Percentiles rank a stretch among this genome's conserved stretches.
phyloP scores from a whole-genome alignment of 2,329 filamentous ascomycete species.

The Neofusicoccum laricinum region DNA sequence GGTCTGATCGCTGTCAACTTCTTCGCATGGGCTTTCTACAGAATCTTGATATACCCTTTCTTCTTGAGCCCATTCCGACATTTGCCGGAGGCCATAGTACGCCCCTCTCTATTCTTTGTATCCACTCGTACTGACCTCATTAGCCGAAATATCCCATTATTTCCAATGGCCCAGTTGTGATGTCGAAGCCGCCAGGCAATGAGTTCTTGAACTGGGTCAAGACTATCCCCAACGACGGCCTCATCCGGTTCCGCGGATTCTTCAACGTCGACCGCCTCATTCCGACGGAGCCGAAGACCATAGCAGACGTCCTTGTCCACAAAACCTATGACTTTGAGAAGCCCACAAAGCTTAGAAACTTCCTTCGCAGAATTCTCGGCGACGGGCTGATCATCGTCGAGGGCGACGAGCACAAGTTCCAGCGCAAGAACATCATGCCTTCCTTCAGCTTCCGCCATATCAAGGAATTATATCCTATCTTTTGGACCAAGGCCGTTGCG shows the following conservation, averaged over 20 bases:
- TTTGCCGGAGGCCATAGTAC: constrained; percentile 31
- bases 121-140: not conserved
- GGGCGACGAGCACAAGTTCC: constrained; percentile 49
- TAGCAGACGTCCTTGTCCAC: constrained; percentile 53
- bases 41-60: constrained; percentile 33
- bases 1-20: constrained; percentile 3
- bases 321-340: constrained; percentile 56
- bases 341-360: constrained; percentile 41
- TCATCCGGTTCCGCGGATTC: constrained; percentile 39
- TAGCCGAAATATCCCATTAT: constrained; percentile 28
- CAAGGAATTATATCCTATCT: constrained; percentile 78
- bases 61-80: constrained; percentile 39
- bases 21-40: constrained; percentile 6
- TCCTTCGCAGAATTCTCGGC: constrained; percentile 49
- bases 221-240: constrained; percentile 38
- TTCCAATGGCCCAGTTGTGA: constrained; percentile 36
- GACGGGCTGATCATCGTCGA: constrained; percentile 52
- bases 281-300: constrained; percentile 37
- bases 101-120: not conserved
- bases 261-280: constrained; percentile 39
- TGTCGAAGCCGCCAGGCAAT: constrained; percentile 33
- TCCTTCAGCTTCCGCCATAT: constrained; percentile 84
- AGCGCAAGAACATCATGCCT: constrained; percentile 72
- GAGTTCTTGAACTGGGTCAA: constrained; percentile 36
- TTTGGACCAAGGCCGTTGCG: constrained; percentile 75